Evolutionary conservation across 768 basidiomycete genomes (phyloP).

Genomic region (Phlegmacium glaucopus): DNA sequence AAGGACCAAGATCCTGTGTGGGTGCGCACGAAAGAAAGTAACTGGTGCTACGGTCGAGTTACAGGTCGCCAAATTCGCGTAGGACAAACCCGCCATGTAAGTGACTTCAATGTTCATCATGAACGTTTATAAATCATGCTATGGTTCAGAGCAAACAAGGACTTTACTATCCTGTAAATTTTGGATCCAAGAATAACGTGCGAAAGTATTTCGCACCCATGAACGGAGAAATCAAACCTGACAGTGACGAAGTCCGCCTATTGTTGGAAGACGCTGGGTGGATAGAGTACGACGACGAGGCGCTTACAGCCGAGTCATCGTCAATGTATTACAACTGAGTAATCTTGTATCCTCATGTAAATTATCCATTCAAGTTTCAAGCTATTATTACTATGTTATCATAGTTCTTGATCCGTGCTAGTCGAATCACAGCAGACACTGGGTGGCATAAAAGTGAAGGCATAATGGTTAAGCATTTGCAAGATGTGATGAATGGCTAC

Average conservation of each 20-base stretch:
- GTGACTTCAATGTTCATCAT: constrained; percentile 7
- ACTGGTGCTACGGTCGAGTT: constrained; percentile 51
- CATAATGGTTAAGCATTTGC: no score
- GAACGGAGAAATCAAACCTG: constrained; percentile 66
- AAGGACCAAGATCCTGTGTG: constrained; percentile 50
- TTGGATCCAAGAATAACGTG: constrained; percentile 36
- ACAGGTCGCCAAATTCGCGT: constrained; percentile 40
- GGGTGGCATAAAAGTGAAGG: no score
- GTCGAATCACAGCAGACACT: no score
- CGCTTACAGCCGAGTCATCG: not conserved
- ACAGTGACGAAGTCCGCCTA: constrained; percentile 40
- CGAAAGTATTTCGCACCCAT: constrained; percentile 63
- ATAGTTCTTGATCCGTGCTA: not conserved
- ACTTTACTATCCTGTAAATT: constrained; percentile 53
- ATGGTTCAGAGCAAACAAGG: constrained; percentile 25
- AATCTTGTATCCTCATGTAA: not conserved
- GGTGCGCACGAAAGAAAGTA: constrained; percentile 46
- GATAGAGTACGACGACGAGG: constrained; percentile 25
- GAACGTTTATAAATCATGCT: constrained; percentile 9
- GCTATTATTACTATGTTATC: not conserved
- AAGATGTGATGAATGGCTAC: not conserved
- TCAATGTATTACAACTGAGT: not conserved
- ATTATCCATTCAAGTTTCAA: no score
- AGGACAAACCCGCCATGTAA: constrained; percentile 46
- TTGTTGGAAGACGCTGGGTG: constrained; percentile 49